Evolutionary conservation across 768 basidiomycete genomes (phyloP).

Genomic region (Rossbeevera mucosa): DNA sequence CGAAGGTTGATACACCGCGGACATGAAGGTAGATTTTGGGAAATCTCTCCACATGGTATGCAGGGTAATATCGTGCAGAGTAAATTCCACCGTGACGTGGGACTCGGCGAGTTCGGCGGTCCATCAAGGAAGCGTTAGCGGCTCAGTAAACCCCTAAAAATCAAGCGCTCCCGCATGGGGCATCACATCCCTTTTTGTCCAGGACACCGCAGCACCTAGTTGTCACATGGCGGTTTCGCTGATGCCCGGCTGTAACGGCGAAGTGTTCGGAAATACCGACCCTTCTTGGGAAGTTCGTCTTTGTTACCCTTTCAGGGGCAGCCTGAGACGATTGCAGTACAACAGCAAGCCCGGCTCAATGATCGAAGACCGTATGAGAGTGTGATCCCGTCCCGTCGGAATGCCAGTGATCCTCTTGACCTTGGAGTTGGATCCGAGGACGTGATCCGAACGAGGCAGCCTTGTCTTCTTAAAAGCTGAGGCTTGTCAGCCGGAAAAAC

Average conservation of each 20-base stretch:
- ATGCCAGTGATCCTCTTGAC: not conserved
- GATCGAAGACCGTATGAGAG: conserved; percentile 28
- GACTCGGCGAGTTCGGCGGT: not conserved
- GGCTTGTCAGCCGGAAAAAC: not conserved
- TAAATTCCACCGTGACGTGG: conserved; percentile 33
- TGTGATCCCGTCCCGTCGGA: conserved; percentile 35
- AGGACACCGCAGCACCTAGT: too few relatives aligned
- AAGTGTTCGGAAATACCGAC: conserved; percentile 15
- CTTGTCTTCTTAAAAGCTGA: too few relatives aligned
- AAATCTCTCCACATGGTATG: not conserved
- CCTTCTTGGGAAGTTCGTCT: conserved; percentile 31
- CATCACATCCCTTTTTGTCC: too few relatives aligned
- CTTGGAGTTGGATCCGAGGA: too few relatives aligned
- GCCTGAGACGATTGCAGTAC: conserved; percentile 21
- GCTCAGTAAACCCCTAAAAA: not conserved
- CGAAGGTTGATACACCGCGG: conserved; percentile 16
- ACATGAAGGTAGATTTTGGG: conserved; percentile 14
- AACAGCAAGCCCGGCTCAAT: conserved; percentile 16
- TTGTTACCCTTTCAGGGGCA: conserved; percentile 8
- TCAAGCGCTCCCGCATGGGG: conserved; percentile 23
- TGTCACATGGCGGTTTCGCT: not conserved
- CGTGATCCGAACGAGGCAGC: not conserved
- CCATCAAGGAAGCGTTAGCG: not conserved
- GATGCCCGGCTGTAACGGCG: not conserved
- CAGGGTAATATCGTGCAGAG: not conserved